A percentile compares a stretch with the other conserved stretches of the same genome.
Evolutionary conservation across 208 protist genomes (phyloP).

Genomic region (Leishmania amazonensis): DNA sequence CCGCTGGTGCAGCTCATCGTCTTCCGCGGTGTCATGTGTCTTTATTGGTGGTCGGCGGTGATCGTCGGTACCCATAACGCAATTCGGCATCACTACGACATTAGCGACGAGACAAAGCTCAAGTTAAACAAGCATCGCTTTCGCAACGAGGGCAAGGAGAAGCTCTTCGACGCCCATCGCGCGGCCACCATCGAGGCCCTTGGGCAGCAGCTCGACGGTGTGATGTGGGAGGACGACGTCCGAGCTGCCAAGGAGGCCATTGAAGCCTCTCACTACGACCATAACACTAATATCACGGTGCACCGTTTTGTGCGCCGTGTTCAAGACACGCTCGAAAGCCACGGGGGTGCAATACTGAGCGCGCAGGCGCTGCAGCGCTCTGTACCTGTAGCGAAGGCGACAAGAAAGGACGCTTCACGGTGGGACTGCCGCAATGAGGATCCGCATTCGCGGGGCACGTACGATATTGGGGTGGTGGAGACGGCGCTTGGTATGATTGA

Average conservation of each 20-base stretch:
- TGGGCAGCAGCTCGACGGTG: slow-evolving; percentile 66
- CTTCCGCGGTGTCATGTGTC: slow-evolving; percentile 34
- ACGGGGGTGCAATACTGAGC: slow-evolving; percentile 29
- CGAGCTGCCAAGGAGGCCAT: slow-evolving; percentile 82
- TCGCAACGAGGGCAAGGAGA: slow-evolving; percentile 49
- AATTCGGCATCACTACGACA: slow-evolving; percentile 75
- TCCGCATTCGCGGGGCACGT: slow-evolving; percentile 53
- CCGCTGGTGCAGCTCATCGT: slow-evolving; percentile 48
- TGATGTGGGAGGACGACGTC: slow-evolving; percentile 79
- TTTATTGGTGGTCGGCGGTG: slow-evolving; percentile 61
- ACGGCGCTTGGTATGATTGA: slow-evolving; percentile 65
- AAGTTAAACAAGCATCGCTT: slow-evolving; percentile 63
- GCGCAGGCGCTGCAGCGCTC: not conserved
- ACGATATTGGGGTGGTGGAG: slow-evolving; percentile 74
- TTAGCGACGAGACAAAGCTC: slow-evolving; percentile 79
- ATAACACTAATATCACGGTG: slow-evolving; percentile 48
- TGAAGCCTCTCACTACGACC: slow-evolving; percentile 75
- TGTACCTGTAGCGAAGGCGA: not conserved
- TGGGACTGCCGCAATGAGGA: slow-evolving; percentile 89
- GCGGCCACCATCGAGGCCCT: slow-evolving; percentile 72
- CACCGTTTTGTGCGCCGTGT: slow-evolving; percentile 66
- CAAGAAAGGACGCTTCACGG: slow-evolving; percentile 19
- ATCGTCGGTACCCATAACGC: slow-evolving; percentile 66
- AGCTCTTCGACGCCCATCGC: slow-evolving; percentile 67
- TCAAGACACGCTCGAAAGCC: slow-evolving; percentile 50